A percentile compares a stretch with the other conserved stretches of the same genome.
Evolutionary conservation across 257 asterid genomes (phyloP).

Genomic region (Lavandula angustifolia): DNA sequence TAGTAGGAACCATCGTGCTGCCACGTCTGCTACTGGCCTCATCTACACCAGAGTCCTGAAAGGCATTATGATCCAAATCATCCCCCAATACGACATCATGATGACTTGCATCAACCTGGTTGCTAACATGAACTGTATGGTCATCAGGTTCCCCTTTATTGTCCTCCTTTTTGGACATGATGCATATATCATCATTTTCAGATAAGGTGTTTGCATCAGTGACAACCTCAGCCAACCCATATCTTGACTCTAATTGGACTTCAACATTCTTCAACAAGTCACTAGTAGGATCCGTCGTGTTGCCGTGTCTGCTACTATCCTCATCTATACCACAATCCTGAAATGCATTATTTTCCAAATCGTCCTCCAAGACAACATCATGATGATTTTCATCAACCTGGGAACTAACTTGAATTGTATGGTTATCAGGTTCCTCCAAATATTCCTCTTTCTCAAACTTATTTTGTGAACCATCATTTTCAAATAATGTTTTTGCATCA

Average conservation of each 20-base stretch:
- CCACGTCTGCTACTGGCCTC: slow-evolving; percentile 49
- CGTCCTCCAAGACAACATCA: slow-evolving; percentile 47
- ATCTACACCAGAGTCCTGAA: slow-evolving; percentile 79
- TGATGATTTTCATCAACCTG: slow-evolving; percentile 40
- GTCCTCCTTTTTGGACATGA: slow-evolving; percentile 45
- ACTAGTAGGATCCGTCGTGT: slow-evolving; percentile 33
- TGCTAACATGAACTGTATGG: slow-evolving; percentile 37
- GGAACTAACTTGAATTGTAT: slow-evolving; percentile 38
- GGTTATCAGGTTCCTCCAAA: slow-evolving; percentile 49
- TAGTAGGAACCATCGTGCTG: slow-evolving; percentile 34
- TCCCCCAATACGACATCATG: slow-evolving; percentile 47
- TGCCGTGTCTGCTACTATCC: slow-evolving; percentile 45
- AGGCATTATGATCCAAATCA: slow-evolving; percentile 49
- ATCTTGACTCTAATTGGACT: slow-evolving; percentile 33
- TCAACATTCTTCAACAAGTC: slow-evolving; percentile 37
- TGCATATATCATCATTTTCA: slow-evolving; percentile 27
- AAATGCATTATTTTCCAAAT: slow-evolving; percentile 60
- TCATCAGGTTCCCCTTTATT: slow-evolving; percentile 36
- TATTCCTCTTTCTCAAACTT: slow-evolving; percentile 45
- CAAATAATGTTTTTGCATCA: slow-evolving; percentile 31
- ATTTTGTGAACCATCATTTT: slow-evolving; percentile 22
- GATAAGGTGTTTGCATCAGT: slow-evolving; percentile 32
- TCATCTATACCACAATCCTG: slow-evolving; percentile 83
- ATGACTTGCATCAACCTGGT: slow-evolving; percentile 34
- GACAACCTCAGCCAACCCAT: slow-evolving; percentile 39